Conservation (phyloP, 108 stramenopile species). For the Skeletonema tropicum region DNA sequence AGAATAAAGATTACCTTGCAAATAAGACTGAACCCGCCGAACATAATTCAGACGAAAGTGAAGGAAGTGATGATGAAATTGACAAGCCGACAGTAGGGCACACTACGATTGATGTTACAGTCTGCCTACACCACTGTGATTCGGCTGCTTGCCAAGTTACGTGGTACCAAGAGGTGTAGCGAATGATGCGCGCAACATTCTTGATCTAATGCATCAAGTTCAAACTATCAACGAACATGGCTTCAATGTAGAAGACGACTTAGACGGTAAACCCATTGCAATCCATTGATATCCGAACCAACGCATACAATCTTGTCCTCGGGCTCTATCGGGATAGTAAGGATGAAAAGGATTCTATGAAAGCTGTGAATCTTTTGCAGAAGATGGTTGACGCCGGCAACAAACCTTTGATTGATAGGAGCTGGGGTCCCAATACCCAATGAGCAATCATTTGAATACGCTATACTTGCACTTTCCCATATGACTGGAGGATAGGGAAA, state of each 20-base stretch:
- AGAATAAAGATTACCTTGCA: conserved; percentile 25
- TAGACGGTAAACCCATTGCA: conserved; percentile 16
- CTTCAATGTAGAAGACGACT: conserved; percentile 8
- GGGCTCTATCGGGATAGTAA: conserved; percentile 45
- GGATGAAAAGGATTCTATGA: conserved; percentile 20
- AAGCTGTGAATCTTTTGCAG: conserved; percentile 42
- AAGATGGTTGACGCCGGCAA: conserved; percentile 44
- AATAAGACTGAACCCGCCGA: not conserved
- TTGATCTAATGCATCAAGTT: conserved; percentile 44
- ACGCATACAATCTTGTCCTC: conserved; percentile 48
- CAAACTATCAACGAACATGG: conserved; percentile 21
- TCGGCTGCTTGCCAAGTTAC: conserved; percentile 34
- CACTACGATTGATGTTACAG: conserved; percentile 43
- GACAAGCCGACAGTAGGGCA: not conserved
- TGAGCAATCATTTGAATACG: conserved; percentile 48
- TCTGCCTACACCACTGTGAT: conserved; percentile 47
- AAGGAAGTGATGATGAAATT: not conserved
- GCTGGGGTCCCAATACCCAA: conserved; percentile 42
- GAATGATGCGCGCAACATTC: conserved; percentile 31
- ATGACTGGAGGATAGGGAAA: conserved; percentile 19
- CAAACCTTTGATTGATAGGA: conserved; percentile 16
- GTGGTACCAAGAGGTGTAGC: conserved; percentile 34
- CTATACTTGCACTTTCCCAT: conserved; percentile 33
- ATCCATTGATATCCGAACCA: conserved; percentile 42
- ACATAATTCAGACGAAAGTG: not conserved